Base-by-base conservation (phyloP, 768 basidiomycete species). In the Stropharia rugosoannulata region DNA sequence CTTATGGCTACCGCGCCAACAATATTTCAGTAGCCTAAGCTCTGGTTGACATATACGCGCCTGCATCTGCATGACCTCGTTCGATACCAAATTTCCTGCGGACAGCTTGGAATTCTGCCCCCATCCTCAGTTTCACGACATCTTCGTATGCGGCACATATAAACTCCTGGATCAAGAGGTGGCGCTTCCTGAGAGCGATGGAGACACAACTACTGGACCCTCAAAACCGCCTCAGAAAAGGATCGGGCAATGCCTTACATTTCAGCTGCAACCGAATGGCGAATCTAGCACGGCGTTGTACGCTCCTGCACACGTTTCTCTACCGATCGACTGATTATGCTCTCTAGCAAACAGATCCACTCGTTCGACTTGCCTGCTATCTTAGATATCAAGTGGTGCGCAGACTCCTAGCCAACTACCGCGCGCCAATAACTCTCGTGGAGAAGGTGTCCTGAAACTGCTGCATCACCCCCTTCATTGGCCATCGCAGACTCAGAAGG, bases 101-200 rank as follows among this genome's bases (percentile, higher is more conserved):
- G 95, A 97, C 70, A 85, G 89, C 10, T 79, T 94, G 52, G 97
- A 98, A 64, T 98, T 95, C 68, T 95, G 92, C 62, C 95, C 95
- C 4, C 81, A 81, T 54, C 76, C 78, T 11, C 73, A 74, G 22
- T 77, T 76, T 47, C 72, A 76, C 2, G 73, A 87, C 60, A 71
- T 97, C 25, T 80, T 98, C 56, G 89, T 87, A 1, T 93, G 93
- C 63, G 96, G 96, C 18, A 98, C 96, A 0, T 99, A 99, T 73
- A 86, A 92, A 62, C 79, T 98, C 18, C 76, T 86, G 32, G 74
- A 73, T 54, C 59, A 62, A 54, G 51, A 54, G n/a, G 19, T 62
- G 29, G 49, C 59, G 27, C 42, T 40, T n/a, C 40, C 44, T 27
- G 27, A 13, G 5, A 22, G 13, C 4, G 54, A 55, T 5, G 32